Conservation (phyloP, 148 eudicot genomes). For the Rhododendron ovatum region DNA sequence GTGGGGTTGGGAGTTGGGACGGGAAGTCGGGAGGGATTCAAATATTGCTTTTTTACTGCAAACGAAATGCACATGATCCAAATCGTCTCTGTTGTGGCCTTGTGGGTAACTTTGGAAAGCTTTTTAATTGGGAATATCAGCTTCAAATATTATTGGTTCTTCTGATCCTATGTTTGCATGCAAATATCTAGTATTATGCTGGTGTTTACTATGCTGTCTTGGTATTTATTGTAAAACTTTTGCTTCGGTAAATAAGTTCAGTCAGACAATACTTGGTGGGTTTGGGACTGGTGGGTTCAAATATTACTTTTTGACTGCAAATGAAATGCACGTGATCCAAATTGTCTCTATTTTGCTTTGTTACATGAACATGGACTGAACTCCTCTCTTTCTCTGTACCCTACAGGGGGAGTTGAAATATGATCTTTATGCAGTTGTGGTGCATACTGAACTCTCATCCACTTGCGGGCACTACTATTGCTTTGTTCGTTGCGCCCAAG, state of each 20-base stretch:
- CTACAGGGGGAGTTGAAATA: constrained; percentile 59
- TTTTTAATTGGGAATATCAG: background rate
- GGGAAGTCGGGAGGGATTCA: too few relatives aligned
- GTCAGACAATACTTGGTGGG: background rate
- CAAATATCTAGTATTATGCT: background rate
- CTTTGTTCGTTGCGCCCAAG: constrained; percentile 64
- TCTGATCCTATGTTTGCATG: too few relatives aligned
- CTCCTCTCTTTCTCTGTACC: constrained; percentile 4
- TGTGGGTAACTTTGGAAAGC: background rate
- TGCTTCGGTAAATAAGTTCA: background rate
- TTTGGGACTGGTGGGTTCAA: background rate
- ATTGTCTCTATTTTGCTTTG: background rate
- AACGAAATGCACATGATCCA: background rate
- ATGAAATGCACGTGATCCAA: too few relatives aligned
- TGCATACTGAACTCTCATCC: constrained; percentile 61
- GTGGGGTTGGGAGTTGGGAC: background rate
- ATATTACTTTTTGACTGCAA: background rate
- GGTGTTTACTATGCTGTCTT: background rate
- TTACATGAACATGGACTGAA: background rate
- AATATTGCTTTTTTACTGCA: background rate
- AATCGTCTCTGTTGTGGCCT: background rate
- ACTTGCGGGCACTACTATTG: constrained; percentile 82
- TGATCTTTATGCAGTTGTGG: constrained; percentile 73
- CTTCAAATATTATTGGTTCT: background rate
- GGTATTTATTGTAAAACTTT: background rate